Base-by-base conservation (phyloP, 257 asterid species). In the Scutellaria minor region DNA sequence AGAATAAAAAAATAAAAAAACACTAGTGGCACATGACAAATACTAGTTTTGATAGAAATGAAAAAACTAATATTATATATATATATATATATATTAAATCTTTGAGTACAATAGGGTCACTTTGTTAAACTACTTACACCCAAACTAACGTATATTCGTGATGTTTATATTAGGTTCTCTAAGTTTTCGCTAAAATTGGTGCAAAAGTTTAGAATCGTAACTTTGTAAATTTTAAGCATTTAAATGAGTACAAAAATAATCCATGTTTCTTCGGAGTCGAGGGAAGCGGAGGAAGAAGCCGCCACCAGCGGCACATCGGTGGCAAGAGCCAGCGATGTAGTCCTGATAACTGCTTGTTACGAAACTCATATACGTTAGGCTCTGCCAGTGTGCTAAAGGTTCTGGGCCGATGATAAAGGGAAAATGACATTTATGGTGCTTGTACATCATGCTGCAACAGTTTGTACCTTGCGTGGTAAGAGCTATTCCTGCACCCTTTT, bases 381-480 rank as follows among this genome's bases (percentile, higher is more conserved):
- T 14, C 27, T 57, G 45, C 13, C 44, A 18, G 35, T 44, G 35
- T 31, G 57, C 7, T 20, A 44, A 22, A 24, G 60, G 31, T n/a
- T 50, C 27, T 67, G 7, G 0, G 64, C 42, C 7, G 61, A 15
- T 22, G 15, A 50, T 20, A 59, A 46, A 37, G 22, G 66, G 8
- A 47, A 37, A 8, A 48, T 4, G 44, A 18, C 18, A 18, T 18
- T 18, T 18, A 18, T 18, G 18, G 18, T 18, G 18, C 18, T 18
- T 18, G 11, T 58, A 71, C 69, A 12, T 47, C 62, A 48, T 39
- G 76, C 76, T 71, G 50, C 60, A 61, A 47, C 39, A 27, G 40
- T 61, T 60, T 20, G 76, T 50, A 72, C 76, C 76, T 40, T 5
- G 20, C 27, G 27, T 47, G 59, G 60, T 60, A 61, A 46, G 70